These are phyloP conservation scores for Nevesoporus exiguus DNA, from an alignment of 768 basidiomycete species.

Conservation along the genomic window DNA sequence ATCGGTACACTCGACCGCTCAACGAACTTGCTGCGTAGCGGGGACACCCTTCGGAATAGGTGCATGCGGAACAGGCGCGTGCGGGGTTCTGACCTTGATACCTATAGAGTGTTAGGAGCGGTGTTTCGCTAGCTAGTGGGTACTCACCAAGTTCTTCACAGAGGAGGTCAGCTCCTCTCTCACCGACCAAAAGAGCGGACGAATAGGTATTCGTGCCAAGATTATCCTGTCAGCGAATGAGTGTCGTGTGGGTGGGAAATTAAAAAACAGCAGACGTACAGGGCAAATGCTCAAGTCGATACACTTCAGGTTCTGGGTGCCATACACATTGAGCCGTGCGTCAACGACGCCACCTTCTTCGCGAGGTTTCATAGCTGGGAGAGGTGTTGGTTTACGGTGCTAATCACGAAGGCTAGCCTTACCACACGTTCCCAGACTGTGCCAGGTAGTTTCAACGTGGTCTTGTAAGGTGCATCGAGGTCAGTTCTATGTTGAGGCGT, in stretches of 20 bases:
- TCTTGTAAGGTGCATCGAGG: slow-evolving; percentile 23
- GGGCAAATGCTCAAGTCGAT: slow-evolving; percentile 72
- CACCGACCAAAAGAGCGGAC: slow-evolving; percentile 63
- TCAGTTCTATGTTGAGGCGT: neutral
- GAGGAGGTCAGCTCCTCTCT: slow-evolving; percentile 62
- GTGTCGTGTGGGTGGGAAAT: neutral
- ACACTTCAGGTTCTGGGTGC: slow-evolving; percentile 64
- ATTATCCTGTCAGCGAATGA: slow-evolving; percentile 48
- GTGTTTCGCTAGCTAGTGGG: no score
- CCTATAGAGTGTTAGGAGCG: slow-evolving; percentile 40
- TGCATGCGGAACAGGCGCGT: slow-evolving; percentile 68
- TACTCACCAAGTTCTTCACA: slow-evolving; percentile 59
- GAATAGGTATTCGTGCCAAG: slow-evolving; percentile 73
- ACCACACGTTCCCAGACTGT: slow-evolving; percentile 54
- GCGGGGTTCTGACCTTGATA: slow-evolving; percentile 58
- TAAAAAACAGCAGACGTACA: slow-evolving; percentile 33
- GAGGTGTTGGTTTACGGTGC: neutral
- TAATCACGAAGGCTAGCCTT: neutral
- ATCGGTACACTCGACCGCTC: neutral
- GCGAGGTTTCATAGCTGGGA: slow-evolving; percentile 57
- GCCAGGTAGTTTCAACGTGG: slow-evolving; percentile 78
- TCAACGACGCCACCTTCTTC: slow-evolving; percentile 58
- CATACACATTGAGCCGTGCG: slow-evolving; percentile 58
- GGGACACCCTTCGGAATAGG: slow-evolving; percentile 53
- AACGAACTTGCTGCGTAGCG: slow-evolving; percentile 38